These are phyloP conservation scores for Ogataea nitratoaversa DNA, from an alignment of 805 yeast species.

Conservation along the genomic window DNA sequence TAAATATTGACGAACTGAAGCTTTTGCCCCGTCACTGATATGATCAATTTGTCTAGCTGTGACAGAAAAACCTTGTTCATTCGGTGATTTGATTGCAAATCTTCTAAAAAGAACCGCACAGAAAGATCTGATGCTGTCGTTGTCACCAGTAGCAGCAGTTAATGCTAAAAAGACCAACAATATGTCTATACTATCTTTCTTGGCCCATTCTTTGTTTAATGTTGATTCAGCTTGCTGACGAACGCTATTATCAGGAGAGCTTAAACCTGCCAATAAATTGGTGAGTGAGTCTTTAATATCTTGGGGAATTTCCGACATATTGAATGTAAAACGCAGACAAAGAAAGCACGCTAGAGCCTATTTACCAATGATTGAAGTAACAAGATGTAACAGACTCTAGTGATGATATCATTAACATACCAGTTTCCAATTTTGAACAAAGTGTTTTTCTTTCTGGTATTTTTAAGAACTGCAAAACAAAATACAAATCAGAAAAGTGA, in stretches of 20 bases:
- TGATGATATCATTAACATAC: too few species aligned
- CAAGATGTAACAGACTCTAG: too few species aligned
- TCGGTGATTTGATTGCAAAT: constrained; percentile 76
- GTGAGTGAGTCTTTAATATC: constrained; percentile 53
- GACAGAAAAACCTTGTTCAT: constrained; percentile 52
- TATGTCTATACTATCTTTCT: constrained; percentile 59
- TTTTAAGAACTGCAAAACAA: too few species aligned
- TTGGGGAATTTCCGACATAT: constrained; percentile 52
- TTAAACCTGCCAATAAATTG: constrained; percentile 59
- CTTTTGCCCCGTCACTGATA: constrained; percentile 52
- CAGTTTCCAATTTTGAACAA: too few species aligned
- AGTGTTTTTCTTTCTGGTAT: too few species aligned
- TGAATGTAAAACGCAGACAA: too few species aligned
- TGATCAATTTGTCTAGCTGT: constrained; percentile 77
- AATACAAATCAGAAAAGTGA: too few species aligned
- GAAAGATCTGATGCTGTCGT: constrained; percentile 59
- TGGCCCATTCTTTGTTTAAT: constrained; percentile 74
- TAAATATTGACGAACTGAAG: constrained; percentile 60
- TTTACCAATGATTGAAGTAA: too few species aligned
- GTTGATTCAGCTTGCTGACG: constrained; percentile 75
- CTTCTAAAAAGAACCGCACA: constrained; percentile 89
- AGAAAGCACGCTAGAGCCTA: too few species aligned
- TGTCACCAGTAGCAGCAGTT: constrained; percentile 63
- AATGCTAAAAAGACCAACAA: constrained; percentile 76
- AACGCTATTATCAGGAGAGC: constrained; percentile 70